Conservation (phyloP, 345 rosid genomes). For the Leavenworthia alabamica region DNA sequence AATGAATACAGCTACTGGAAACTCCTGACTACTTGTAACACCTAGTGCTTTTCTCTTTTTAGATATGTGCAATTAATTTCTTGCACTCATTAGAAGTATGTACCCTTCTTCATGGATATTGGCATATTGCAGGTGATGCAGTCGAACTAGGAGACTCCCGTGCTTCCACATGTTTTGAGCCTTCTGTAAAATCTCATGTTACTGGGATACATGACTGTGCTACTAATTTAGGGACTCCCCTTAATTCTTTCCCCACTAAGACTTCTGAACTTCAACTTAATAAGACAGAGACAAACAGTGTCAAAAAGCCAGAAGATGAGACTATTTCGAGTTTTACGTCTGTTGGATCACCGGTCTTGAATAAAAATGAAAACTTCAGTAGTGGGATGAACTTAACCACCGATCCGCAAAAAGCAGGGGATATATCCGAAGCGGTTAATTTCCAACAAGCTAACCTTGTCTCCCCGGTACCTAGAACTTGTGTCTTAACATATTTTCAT, state of each 20-base stretch:
- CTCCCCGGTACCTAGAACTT: constrained; percentile 37
- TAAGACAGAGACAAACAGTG: constrained; percentile 35
- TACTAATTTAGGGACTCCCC: constrained; percentile 38
- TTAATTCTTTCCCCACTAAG: constrained; percentile 36
- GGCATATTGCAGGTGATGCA: constrained; percentile 33
- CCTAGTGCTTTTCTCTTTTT: neutral
- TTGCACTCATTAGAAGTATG: neutral
- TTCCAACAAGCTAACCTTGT: constrained; percentile 30
- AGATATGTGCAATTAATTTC: neutral
- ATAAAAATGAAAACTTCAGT: constrained; percentile 37
- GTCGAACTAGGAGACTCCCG: constrained; percentile 20
- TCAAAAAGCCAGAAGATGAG: constrained; percentile 31
- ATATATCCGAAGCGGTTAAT: constrained; percentile 38
- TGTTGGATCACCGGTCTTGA: constrained; percentile 33
- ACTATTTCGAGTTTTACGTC: constrained; percentile 24
- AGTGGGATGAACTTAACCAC: constrained; percentile 49
- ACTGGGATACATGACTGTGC: constrained; percentile 29
- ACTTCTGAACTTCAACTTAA: constrained; percentile 35
- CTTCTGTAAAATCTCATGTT: constrained; percentile 27
- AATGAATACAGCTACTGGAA: neutral
- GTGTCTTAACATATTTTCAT: neutral
- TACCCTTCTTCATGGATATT: neutral
- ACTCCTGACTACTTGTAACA: neutral
- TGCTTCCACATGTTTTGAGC: constrained; percentile 28
- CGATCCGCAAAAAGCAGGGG: constrained; percentile 39